Conservation (phyloP, 1,139 yeast species). For the Diutina pseudorugosa region DNA sequence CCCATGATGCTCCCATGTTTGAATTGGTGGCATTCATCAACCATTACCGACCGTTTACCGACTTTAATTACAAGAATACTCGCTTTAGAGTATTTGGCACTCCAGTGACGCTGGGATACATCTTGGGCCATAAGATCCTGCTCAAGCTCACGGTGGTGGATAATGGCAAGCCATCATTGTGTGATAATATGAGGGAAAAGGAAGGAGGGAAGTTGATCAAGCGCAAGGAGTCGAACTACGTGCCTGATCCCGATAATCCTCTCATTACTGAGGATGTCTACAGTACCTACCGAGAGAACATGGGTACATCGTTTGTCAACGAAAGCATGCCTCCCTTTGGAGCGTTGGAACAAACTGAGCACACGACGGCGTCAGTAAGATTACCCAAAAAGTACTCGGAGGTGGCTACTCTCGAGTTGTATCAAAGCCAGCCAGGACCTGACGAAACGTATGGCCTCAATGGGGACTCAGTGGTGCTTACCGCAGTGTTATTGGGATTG, state of each 20-base stretch:
- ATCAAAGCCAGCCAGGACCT: slow-evolving; percentile 15
- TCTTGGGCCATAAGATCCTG: slow-evolving; percentile 21
- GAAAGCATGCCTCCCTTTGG: slow-evolving; percentile 32
- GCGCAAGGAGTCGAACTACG: neutral
- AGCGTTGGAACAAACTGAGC: slow-evolving; percentile 12
- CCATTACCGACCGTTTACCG: slow-evolving; percentile 27
- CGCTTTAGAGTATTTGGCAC: slow-evolving; percentile 31
- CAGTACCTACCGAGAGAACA: slow-evolving; percentile 4
- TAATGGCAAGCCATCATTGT: slow-evolving; percentile 21
- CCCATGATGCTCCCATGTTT: slow-evolving; percentile 11
- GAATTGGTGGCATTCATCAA: slow-evolving; percentile 23
- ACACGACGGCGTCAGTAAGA: slow-evolving; percentile 7
- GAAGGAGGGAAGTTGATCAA: slow-evolving; percentile 15
- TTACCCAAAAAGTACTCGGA: slow-evolving; percentile 26
- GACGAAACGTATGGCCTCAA: neutral
- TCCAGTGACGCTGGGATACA: slow-evolving; percentile 19
- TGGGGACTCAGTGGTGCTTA: neutral
- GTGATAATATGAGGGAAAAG: slow-evolving; percentile 24
- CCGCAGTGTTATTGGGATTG: neutral
- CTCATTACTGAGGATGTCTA: slow-evolving; percentile 9
- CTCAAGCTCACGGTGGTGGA: slow-evolving; percentile 26
- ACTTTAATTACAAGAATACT: slow-evolving; percentile 25
- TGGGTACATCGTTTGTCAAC: slow-evolving; percentile 15
- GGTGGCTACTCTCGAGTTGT: slow-evolving; percentile 22
- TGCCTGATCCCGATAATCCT: slow-evolving; percentile 9